Base-by-base conservation (phyloP, 164 flowering plant genomes). In the Akebia trifoliata region DNA sequence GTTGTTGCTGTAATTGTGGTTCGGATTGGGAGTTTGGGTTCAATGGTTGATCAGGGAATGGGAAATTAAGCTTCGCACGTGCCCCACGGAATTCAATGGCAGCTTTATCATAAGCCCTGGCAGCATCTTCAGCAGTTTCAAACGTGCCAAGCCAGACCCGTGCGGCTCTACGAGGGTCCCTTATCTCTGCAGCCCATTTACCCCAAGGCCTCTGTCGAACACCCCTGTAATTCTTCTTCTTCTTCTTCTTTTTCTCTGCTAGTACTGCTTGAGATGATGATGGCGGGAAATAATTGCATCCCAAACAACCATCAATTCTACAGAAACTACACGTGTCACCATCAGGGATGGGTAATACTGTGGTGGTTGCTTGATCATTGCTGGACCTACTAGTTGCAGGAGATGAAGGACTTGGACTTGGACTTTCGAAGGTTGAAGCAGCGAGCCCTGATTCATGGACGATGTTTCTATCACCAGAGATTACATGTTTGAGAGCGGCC, bases 241-340 rank as follows among this genome's bases (percentile, higher is more conserved):
- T 40, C 32, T 39, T 1, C 8, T 28, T 22, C 34, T 10, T 15
- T 24, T 54, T 10, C 2, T 40, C 21, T 31, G 11, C 21, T 14
- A 18, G 10, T 5, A 11, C 37, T 4, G 29, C 6, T 31, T 31
- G 12, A 39, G n/a, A 8, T 26, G 47, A 12, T 8, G n/a, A 8
- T 8, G 71, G 54, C 24, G 60, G 8, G 62, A 69, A 65, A 29
- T 17, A 44, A 44, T 62, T 62, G 61, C 71, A 66, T 15, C 68
- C 74, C 21, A 57, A 39, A 31, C 69, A 65, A n/a, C 63, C 74
- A 30, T 42, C 20, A 43, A 51, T 29, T 30, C 55, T 37, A 54
- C 74, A 66, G 0, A 54, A 34, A n/a, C 5, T 32, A 31, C 74
- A 66, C 31, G 49, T 42, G 24, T 49, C 58, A 44, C 24, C 47